These are phyloP conservation scores for Chrysoporthe deuterocubensis DNA, from an alignment of 2,329 filamentous ascomycete genomes.

Conservation along the genomic window DNA sequence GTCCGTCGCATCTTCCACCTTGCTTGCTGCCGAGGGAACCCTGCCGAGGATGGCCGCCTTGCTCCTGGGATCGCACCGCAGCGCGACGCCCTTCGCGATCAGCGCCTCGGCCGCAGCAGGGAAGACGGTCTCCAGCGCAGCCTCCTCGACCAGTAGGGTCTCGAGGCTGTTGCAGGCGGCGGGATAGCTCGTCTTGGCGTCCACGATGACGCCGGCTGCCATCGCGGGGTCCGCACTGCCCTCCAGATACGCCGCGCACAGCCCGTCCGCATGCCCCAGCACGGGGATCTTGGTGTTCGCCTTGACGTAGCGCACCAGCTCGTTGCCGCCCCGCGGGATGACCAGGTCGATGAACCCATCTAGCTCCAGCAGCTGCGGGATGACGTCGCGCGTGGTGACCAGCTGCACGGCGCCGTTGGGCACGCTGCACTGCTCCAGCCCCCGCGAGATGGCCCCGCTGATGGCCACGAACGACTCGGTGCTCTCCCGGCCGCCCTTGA, in stretches of 20 bases:
- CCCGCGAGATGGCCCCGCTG: conserved; percentile 78
- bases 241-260: conserved; percentile 87
- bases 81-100: conserved; percentile 73
- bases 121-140: conserved; percentile 68
- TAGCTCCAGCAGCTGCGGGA: conserved; percentile 83
- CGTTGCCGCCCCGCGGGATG: conserved; percentile 89
- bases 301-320: conserved; percentile 89
- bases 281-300: conserved; percentile 91
- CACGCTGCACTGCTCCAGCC: conserved; percentile 73
- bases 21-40: conserved; percentile 44
- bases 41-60: conserved; percentile 63
- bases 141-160: conserved; percentile 82
- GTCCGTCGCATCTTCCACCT: conserved; percentile 68
- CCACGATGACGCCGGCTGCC: conserved; percentile 77
- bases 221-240: conserved; percentile 73
- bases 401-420: conserved; percentile 90
- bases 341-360: conserved; percentile 92
- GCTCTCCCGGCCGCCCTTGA: conserved; percentile 97
- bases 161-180: conserved; percentile 96
- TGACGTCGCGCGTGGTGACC: conserved; percentile 88
- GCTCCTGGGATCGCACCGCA: conserved; percentile 76
- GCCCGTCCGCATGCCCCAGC: conserved; percentile 91
- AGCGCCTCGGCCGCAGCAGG: conserved; percentile 76
- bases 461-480: conserved; percentile 95
- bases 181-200: conserved; percentile 93